Evolutionary conservation across 768 basidiomycete genomes (phyloP), one percentile per base, ranked within the genome.

Genomic region (Polyporus arcularius): DNA sequence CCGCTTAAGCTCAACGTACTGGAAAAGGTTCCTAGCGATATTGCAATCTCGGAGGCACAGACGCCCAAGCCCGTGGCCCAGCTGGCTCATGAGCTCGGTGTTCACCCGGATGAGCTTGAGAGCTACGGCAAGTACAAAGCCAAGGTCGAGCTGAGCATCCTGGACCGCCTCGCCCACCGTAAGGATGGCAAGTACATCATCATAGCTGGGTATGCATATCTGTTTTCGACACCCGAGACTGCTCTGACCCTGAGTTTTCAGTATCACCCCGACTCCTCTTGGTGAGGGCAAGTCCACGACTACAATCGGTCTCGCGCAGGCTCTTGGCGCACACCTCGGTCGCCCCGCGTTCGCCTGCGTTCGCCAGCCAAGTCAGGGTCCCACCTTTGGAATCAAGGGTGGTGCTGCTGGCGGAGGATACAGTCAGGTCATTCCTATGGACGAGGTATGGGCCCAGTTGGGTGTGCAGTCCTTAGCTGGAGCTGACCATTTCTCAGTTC

Each of bases 211-310:
- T 91, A 76, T 18, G 70, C 64, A 0, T 31, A 31, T 38, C 35
- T 4, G 1, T 6, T 47, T 7, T 28, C 53, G 12, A 26, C 4
- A 3, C 2, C 9, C 28, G 21, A 48, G 8, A 18, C 21, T 18
- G 46, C 26, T 10, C 21, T 48, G 26, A 48, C 8, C 41, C 53
- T 58, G 39, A 21, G 50, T n/a, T 42, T 47, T 11, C 43, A 92
- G 94, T 55, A 98, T 98, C 67, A 98, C 96, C 1, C 96, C 96
- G 2, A 98, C 96, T 11, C 96, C 96, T 9, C 81, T 98, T 38
- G 96, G 96, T 47, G 97, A 98, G 78, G 97, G 97, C 45, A 98
- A 99, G 75, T 98, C 96, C 5, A 98, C 97, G 5, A 98, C 96
- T 0, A 98, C 96, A 12, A 94, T 98, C 65, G 96, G 96, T 71